These are phyloP conservation scores for Entomortierella chlamydospora DNA, from an alignment of 192 early-diverging fungal genomes.

Conservation along the genomic window DNA sequence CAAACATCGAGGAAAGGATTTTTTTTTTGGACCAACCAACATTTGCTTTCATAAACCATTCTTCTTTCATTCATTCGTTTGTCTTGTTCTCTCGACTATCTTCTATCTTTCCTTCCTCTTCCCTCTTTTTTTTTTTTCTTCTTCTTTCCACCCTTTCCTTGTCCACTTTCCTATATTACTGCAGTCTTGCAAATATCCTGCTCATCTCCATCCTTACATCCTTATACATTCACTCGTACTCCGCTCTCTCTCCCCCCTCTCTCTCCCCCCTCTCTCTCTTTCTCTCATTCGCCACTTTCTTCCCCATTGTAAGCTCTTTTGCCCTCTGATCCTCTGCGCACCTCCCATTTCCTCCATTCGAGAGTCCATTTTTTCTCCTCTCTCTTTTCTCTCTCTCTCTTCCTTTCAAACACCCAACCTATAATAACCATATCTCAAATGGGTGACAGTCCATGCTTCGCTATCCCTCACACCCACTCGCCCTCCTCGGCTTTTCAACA, in stretches of 20 bases:
- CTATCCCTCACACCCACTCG: constrained; percentile 50
- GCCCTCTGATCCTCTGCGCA: background rate
- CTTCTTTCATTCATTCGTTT: too few relatives aligned
- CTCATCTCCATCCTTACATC: background rate
- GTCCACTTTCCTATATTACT: background rate
- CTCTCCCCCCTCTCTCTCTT: background rate
- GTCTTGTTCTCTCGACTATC: too few relatives aligned
- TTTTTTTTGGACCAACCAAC: background rate
- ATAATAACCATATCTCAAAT: constrained; percentile 11
- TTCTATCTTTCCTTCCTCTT: background rate
- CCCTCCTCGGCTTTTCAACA: constrained; percentile 53
- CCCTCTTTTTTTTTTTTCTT: background rate
- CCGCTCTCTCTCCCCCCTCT: background rate
- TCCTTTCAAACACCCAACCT: too few relatives aligned
- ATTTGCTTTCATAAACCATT: too few relatives aligned
- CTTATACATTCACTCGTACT: background rate
- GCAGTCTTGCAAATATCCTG: too few relatives aligned
- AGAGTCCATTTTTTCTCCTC: background rate
- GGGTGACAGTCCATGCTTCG: constrained; percentile 55
- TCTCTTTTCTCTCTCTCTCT: background rate
- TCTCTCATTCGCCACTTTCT: background rate
- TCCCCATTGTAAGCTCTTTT: background rate
- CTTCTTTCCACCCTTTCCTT: background rate
- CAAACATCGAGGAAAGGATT: background rate
- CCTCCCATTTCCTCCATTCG: too few relatives aligned